Evolutionary conservation across 371 early-diverging fungal genomes (phyloP).

Genomic region (Syncephalastrum contaminatum): DNA sequence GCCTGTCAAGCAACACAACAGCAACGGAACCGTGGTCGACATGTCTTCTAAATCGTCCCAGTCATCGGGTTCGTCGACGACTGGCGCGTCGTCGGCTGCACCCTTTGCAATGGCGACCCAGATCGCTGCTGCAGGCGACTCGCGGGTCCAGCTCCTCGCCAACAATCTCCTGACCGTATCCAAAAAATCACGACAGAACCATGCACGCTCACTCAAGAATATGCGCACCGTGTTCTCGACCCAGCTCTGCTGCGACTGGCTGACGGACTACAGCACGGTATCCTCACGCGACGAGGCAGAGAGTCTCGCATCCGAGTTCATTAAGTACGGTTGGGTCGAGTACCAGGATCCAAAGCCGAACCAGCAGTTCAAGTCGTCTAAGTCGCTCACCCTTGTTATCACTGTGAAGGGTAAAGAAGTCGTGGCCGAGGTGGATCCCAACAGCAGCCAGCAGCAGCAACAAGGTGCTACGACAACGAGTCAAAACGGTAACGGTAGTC

Average conservation of each 20-base stretch:
- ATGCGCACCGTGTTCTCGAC: conserved; percentile 37
- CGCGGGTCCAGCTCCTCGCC: conserved; percentile 35
- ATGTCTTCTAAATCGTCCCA: conserved; percentile 9
- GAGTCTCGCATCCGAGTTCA: conserved; percentile 50
- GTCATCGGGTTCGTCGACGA: conserved; percentile 11
- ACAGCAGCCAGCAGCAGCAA: conserved; percentile 1
- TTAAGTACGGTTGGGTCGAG: conserved; percentile 58
- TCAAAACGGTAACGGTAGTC: too few relatives aligned
- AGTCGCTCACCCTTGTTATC: conserved; percentile 11
- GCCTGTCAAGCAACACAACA: not conserved
- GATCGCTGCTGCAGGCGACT: conserved; percentile 14
- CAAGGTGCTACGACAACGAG: conserved; percentile 10
- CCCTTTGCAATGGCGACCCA: conserved; percentile 18
- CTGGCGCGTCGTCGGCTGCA: conserved; percentile 11
- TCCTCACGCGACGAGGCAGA: conserved; percentile 64
- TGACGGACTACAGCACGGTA: conserved; percentile 57
- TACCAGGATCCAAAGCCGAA: conserved; percentile 18
- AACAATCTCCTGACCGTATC: conserved; percentile 41
- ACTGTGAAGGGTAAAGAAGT: conserved; percentile 19
- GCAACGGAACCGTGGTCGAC: not conserved
- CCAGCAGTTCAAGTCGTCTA: conserved; percentile 7
- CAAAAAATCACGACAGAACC: conserved; percentile 11
- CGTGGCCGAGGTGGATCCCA: not conserved
- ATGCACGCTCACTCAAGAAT: conserved; percentile 10
- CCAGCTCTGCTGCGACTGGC: conserved; percentile 57